These are phyloP conservation scores for Fonsecaea erecta DNA, from an alignment of 2,329 filamentous ascomycete genomes.

Conservation along the genomic window DNA sequence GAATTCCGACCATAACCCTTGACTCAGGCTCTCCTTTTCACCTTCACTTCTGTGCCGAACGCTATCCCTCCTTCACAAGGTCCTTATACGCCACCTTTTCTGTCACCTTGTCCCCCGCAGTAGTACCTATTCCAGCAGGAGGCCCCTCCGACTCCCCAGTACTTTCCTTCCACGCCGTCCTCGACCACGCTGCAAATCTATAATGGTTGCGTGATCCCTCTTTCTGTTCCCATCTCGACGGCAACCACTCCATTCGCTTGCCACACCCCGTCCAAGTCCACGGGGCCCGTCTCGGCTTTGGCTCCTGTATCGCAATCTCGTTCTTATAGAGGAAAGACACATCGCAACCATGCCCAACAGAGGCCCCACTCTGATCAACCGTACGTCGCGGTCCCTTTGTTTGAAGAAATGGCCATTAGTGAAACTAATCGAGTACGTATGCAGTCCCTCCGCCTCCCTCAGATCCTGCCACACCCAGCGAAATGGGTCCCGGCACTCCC, in stretches of 20 bases:
- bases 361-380: conserved; percentile 35
- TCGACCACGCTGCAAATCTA: not conserved
- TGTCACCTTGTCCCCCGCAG: not conserved
- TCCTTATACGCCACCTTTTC: not conserved
- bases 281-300: not conserved
- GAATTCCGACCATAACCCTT: not conserved
- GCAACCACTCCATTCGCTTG: not conserved
- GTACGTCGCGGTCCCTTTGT: conserved; percentile 22
- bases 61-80: not conserved
- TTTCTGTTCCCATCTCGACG: not conserved
- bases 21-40: not conserved
- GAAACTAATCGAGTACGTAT: conserved; percentile 70
- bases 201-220: not conserved
- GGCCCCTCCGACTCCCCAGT: not conserved
- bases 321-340: not conserved
- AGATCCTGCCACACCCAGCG: conserved; percentile 82
- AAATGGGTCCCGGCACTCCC: conserved; percentile 86
- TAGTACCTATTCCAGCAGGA: not conserved
- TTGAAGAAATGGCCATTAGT: not conserved
- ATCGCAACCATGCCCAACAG: conserved; percentile 32
- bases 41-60: not conserved
- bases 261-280: not conserved
- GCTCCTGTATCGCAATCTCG: not conserved
- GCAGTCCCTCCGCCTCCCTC: conserved; percentile 82
- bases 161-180: not conserved